Evolutionary conservation across 1,284 basidiomycete species (phyloP).

Genomic region (Leccinum fallax): DNA sequence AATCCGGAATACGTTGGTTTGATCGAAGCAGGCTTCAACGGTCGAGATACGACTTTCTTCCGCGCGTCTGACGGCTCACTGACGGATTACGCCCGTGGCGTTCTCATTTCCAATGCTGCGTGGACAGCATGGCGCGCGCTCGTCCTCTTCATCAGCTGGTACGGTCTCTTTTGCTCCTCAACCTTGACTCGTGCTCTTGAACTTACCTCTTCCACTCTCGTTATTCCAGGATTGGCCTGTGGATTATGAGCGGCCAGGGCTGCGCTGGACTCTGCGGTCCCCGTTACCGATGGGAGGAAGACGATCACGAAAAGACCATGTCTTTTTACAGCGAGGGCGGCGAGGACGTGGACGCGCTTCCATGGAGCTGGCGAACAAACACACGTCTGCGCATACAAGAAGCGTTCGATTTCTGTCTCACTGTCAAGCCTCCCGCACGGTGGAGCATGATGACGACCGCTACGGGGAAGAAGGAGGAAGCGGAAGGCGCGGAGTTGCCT

Average conservation of each 20-base stretch:
- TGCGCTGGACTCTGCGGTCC: conserved; percentile 83
- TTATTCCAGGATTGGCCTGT: conserved; percentile 62
- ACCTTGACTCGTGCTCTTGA: background rate
- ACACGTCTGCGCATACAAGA: conserved; percentile 74
- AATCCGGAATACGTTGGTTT: conserved; percentile 50
- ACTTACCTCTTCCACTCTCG: background rate
- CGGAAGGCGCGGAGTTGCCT: conserved; percentile 31
- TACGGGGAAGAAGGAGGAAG: conserved; percentile 36
- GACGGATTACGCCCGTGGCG: conserved; percentile 70
- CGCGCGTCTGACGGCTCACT: conserved; percentile 59
- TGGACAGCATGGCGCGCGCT: conserved; percentile 74
- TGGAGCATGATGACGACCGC: conserved; percentile 32
- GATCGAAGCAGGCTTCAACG: conserved; percentile 48
- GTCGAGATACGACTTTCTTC: conserved; percentile 76
- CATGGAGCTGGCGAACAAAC: conserved; percentile 77
- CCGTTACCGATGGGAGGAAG: conserved; percentile 79
- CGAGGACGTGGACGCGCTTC: conserved; percentile 52
- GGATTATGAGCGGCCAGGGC: conserved; percentile 71
- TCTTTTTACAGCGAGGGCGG: conserved; percentile 51
- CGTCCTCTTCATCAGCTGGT: conserved; percentile 70
- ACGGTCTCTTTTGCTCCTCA: background rate
- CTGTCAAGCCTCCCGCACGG: conserved; percentile 41
- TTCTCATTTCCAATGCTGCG: conserved; percentile 73
- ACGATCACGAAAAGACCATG: conserved; percentile 61
- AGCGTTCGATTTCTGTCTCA: conserved; percentile 79